Evolutionary conservation across 805 yeast species (phyloP).

Genomic region (Saturnispora mendoncae): DNA sequence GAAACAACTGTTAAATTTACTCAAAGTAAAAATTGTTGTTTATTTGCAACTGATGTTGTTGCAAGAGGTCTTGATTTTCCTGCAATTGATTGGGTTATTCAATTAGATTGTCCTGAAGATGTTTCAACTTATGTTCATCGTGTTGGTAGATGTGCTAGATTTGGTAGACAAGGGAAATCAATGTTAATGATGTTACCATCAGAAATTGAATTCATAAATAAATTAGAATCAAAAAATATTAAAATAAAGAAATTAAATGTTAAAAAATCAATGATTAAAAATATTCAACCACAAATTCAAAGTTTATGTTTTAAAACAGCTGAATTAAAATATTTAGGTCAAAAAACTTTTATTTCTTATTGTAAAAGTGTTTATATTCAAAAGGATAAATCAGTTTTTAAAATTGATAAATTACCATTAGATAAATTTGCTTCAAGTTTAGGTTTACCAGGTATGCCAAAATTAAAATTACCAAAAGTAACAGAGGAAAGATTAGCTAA

Average conservation of each 20-base stretch:
- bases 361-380: slow-evolving; percentile 78
- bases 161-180: slow-evolving; percentile 77
- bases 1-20: slow-evolving; percentile 76
- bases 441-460: slow-evolving; percentile 96
- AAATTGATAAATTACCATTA: slow-evolving; percentile 63
- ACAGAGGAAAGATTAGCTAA: slow-evolving; percentile 36
- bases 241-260: slow-evolving; percentile 67
- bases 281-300: slow-evolving; percentile 77
- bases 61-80: slow-evolving; percentile 93
- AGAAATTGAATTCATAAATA: slow-evolving; percentile 69
- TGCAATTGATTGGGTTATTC: slow-evolving; percentile 91
- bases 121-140: slow-evolving; percentile 83
- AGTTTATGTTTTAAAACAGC: slow-evolving; percentile 88
- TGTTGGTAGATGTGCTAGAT: slow-evolving; percentile 85
- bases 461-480: slow-evolving; percentile 59
- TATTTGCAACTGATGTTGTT: slow-evolving; percentile 84
- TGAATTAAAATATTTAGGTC: slow-evolving; percentile 85
- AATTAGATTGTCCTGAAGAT: slow-evolving; percentile 87
- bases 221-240: slow-evolving; percentile 54
- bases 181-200: slow-evolving; percentile 73
- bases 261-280: slow-evolving; percentile 61
- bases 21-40: slow-evolving; percentile 68
- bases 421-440: slow-evolving; percentile 81
- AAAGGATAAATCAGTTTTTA: slow-evolving; percentile 78
- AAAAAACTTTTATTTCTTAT: slow-evolving; percentile 91